Conservation (phyloP, 345 rosid species). For the Salix arbutifolia region DNA sequence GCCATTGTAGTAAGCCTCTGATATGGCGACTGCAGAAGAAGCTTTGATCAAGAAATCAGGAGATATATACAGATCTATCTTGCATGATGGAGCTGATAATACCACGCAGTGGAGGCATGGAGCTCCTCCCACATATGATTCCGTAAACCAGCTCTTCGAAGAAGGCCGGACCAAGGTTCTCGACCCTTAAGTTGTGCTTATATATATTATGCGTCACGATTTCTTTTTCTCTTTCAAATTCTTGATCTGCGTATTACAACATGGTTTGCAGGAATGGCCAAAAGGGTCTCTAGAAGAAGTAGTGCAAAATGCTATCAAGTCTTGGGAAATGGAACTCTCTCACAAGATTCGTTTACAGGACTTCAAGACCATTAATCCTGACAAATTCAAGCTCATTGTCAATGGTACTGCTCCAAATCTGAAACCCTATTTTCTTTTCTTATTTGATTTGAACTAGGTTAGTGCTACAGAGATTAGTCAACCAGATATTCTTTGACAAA, state of each 20-base stretch:
- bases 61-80: constrained; percentile 64
- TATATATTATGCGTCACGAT: not conserved
- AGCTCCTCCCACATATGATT: constrained; percentile 48
- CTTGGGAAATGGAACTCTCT: constrained; percentile 89
- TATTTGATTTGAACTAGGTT: not conserved
- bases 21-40: constrained; percentile 24
- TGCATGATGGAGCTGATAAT: constrained; percentile 36
- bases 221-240: not conserved
- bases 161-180: constrained; percentile 34
- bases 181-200: not conserved
- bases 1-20: not conserved
- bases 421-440: not conserved
- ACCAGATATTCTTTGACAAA: too few species aligned
- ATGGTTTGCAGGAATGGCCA: constrained; percentile 57
- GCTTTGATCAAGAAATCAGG: not conserved
- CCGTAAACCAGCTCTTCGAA: constrained; percentile 52
- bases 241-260: not conserved
- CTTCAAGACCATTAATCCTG: constrained; percentile 64
- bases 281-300: constrained; percentile 71
- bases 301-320: constrained; percentile 72
- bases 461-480: too few species aligned
- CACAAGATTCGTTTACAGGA: constrained; percentile 66
- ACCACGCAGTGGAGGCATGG: constrained; percentile 61
- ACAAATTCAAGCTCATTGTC: constrained; percentile 64
- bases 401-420: constrained; percentile 44